Conservation (phyloP, 495 filamentous ascomycete species). For the Friedmanniomyces simplex region DNA sequence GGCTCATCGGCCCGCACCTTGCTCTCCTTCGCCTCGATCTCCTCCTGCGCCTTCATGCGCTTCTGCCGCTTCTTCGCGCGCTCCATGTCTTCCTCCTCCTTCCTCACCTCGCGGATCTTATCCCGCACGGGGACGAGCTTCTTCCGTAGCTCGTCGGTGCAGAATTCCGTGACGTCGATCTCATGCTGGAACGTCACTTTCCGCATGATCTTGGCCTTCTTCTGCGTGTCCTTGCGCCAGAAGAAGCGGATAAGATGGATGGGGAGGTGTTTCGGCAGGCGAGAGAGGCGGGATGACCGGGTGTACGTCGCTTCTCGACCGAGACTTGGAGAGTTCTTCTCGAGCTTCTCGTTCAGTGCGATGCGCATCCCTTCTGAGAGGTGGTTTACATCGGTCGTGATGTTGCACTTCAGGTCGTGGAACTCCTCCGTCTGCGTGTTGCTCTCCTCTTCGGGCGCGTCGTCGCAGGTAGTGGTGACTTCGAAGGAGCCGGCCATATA, state of each 20-base stretch:
- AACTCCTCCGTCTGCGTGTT: conserved; percentile 59
- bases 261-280: conserved; percentile 87
- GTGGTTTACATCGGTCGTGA: conserved; percentile 74
- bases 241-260: conserved; percentile 98
- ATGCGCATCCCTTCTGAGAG: conserved; percentile 74
- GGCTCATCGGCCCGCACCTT: conserved; percentile 31
- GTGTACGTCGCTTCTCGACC: conserved; percentile 73
- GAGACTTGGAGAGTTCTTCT: conserved; percentile 75
- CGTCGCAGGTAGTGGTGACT: conserved; percentile 70
- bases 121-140: conserved; percentile 82
- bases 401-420: conserved; percentile 92
- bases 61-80: conserved; percentile 81
- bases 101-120: conserved; percentile 88
- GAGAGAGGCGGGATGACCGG: conserved; percentile 76
- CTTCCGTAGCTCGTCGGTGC: conserved; percentile 75
- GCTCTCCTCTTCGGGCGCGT: conserved; percentile 58
- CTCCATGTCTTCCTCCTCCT: conserved; percentile 85
- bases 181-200: conserved; percentile 94
- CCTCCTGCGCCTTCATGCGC: conserved; percentile 53
- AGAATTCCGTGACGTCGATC: conserved; percentile 89
- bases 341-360: conserved; percentile 76
- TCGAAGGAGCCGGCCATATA: conserved; percentile 77
- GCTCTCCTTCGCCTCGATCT: conserved; percentile 30
- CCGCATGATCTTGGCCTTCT: conserved; percentile 99
- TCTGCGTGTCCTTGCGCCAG: conserved; percentile 87